These are phyloP conservation scores for Clavispora santaluciae DNA, from an alignment of 805 yeast genomes.

Conservation along the genomic window DNA sequence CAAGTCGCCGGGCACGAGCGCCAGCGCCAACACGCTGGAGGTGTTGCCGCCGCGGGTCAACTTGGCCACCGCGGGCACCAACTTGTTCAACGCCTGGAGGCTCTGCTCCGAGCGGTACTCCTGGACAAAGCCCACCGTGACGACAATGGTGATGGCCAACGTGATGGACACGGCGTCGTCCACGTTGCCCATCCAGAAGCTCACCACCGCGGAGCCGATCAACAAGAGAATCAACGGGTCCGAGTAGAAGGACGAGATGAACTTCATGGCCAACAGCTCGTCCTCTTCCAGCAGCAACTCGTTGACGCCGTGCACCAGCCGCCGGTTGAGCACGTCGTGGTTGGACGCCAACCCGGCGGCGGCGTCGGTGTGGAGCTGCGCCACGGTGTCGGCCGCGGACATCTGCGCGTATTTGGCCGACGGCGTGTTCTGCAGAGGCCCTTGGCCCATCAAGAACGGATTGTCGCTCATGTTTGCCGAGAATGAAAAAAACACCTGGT, in stretches of 20 bases:
- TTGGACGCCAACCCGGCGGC: constrained; percentile 57
- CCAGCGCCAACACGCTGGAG: constrained; percentile 78
- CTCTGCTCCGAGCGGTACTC: constrained; percentile 95
- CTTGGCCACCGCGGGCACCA: constrained; percentile 97
- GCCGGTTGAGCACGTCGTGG: constrained; percentile 69
- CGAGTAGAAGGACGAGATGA: constrained; percentile 74
- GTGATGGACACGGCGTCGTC: constrained; percentile 96
- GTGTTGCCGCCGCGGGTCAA: constrained; percentile 77
- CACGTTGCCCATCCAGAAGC: constrained; percentile 90
- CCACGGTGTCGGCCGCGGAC: constrained; percentile 61
- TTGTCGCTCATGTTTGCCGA: constrained; percentile 32
- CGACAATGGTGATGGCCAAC: constrained; percentile 87
- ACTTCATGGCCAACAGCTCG: constrained; percentile 67
- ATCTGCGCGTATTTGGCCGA: constrained; percentile 61
- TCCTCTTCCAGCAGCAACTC: constrained; percentile 75
- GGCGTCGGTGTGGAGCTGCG: constrained; percentile 58
- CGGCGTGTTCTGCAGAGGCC: constrained; percentile 36
- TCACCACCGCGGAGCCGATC: constrained; percentile 83
- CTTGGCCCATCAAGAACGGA: constrained; percentile 27
- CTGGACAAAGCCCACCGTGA: constrained; percentile 95
- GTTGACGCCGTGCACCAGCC: constrained; percentile 74
- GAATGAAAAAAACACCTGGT: background rate
- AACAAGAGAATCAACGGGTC: constrained; percentile 87
- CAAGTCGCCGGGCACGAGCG: constrained; percentile 92
- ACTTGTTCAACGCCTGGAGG: constrained; percentile 82